These are phyloP conservation scores for Apiotrichum mycotoxinovorans DNA, from an alignment of 1,284 basidiomycete genomes.

Conservation along the genomic window DNA sequence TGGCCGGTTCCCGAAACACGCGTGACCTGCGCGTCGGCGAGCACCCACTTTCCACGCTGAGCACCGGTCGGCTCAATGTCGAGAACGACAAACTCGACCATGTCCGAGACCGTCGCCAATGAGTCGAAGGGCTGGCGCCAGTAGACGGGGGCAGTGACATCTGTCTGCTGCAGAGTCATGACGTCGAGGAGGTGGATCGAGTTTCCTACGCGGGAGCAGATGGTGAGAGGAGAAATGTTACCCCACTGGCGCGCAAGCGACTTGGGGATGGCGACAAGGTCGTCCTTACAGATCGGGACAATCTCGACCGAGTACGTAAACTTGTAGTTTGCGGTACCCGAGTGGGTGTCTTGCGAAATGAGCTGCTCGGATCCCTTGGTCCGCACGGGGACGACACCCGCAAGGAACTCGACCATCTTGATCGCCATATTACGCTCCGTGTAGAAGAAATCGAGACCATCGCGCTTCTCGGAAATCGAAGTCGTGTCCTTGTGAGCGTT, in stretches of 20 bases:
- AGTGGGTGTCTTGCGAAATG: slow-evolving; percentile 87
- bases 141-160: slow-evolving; percentile 76
- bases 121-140: slow-evolving; percentile 87
- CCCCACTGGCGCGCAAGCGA: slow-evolving; percentile 76
- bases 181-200: slow-evolving; percentile 89
- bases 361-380: slow-evolving; percentile 91
- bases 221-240: slow-evolving; percentile 80
- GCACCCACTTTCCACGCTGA: slow-evolving; percentile 68
- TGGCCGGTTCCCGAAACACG: slow-evolving; percentile 62
- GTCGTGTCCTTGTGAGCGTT: slow-evolving; percentile 96
- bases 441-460: slow-evolving; percentile 97
- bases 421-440: slow-evolving; percentile 82
- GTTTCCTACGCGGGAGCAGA: slow-evolving; percentile 89
- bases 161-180: slow-evolving; percentile 74
- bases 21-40: slow-evolving; percentile 93
- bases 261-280: slow-evolving; percentile 82
- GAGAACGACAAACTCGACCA: slow-evolving; percentile 91
- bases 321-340: slow-evolving; percentile 91
- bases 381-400: slow-evolving; percentile 78
- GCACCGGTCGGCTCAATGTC: slow-evolving; percentile 83
- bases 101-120: slow-evolving; percentile 75
- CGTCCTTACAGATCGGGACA: slow-evolving; percentile 94
- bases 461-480: slow-evolving; percentile 84
- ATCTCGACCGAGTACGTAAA: slow-evolving; percentile 98
- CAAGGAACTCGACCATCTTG: slow-evolving; percentile 96